phyloP scores from a whole-genome alignment of 495 filamentous ascomycete genomes.

The Penicillium manginii region DNA sequence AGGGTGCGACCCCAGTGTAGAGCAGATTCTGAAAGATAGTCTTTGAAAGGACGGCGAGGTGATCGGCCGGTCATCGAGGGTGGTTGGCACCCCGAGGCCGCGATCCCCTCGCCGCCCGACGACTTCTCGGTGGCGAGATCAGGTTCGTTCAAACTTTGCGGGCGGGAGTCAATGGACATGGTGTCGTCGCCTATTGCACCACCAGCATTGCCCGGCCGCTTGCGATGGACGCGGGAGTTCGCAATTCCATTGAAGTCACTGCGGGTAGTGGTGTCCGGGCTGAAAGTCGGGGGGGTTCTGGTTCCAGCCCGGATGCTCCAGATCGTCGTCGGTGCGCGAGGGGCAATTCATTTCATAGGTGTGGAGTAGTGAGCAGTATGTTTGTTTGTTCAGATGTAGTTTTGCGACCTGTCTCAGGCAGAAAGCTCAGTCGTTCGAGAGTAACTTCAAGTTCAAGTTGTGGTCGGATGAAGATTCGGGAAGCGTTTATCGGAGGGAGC shows the following conservation, averaged over 20 bases:
- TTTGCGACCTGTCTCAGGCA: not conserved
- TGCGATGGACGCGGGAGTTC: slow-evolving; percentile 44
- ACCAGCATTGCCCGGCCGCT: slow-evolving; percentile 31
- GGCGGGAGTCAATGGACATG: slow-evolving; percentile 28
- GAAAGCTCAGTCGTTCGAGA: not conserved
- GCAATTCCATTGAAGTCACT: slow-evolving; percentile 64
- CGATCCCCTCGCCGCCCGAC: slow-evolving; percentile 38
- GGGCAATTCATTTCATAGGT: slow-evolving; percentile 62
- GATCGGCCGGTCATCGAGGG: slow-evolving; percentile 42
- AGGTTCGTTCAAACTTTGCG: slow-evolving; percentile 26
- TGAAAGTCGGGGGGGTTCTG: slow-evolving; percentile 59
- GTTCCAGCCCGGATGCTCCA: slow-evolving; percentile 59
- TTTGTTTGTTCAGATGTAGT: not conserved
- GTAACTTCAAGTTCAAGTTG: too few relatives aligned
- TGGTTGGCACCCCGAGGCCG: slow-evolving; percentile 38
- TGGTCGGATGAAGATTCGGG: not conserved
- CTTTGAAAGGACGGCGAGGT: slow-evolving; percentile 42
- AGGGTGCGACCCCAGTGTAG: slow-evolving; percentile 39
- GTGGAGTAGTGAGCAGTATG: not conserved
- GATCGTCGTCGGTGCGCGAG: slow-evolving; percentile 62
- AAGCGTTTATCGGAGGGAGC: not conserved
- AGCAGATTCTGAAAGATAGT: slow-evolving; percentile 21
- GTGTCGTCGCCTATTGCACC: slow-evolving; percentile 29
- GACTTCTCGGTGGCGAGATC: slow-evolving; percentile 33
- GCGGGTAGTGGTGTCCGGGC: slow-evolving; percentile 61